phyloP scores from a whole-genome alignment of 176 grass and related monocot genomes.

The Triticum urartu region DNA sequence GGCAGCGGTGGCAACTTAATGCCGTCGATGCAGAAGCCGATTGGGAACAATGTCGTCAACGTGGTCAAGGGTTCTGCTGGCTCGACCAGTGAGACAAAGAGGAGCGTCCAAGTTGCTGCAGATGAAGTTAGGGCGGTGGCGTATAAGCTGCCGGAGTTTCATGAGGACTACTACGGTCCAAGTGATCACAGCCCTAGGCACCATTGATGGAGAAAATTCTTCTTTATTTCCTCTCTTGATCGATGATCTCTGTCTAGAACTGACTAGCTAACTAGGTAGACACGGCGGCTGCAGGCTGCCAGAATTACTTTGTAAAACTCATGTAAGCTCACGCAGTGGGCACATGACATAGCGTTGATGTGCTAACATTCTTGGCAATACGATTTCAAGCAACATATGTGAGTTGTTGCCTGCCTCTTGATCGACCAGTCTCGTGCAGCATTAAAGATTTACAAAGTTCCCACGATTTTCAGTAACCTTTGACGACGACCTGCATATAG shows the following conservation, averaged over 20 bases:
- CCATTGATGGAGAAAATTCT: not conserved
- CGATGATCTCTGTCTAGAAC: slow-evolving; percentile 9
- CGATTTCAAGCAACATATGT: not conserved
- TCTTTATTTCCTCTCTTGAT: not conserved
- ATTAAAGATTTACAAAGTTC: not conserved
- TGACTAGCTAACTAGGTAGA: slow-evolving; percentile 15
- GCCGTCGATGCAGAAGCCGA: slow-evolving; percentile 29
- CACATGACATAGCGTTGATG: not conserved
- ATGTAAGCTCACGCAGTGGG: slow-evolving; percentile 19
- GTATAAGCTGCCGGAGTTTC: slow-evolving; percentile 49
- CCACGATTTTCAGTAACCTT: not conserved
- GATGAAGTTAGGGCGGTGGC: slow-evolving; percentile 12
- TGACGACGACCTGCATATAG: no score
- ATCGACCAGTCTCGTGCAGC: not conserved
- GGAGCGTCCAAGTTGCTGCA: slow-evolving; percentile 6
- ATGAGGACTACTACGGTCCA: slow-evolving; percentile 75
- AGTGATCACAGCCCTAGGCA: slow-evolving; percentile 63
- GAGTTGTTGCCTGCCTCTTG: not conserved
- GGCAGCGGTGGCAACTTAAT: slow-evolving; percentile 7
- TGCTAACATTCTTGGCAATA: not conserved
- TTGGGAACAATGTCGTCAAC: not conserved
- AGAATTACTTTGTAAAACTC: not conserved
- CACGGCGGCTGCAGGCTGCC: slow-evolving; percentile 13
- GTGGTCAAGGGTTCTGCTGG: not conserved
- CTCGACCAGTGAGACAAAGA: slow-evolving; percentile 5